phyloP scores from a whole-genome alignment of 345 rosid genomes.

The Moringa oleifera region DNA sequence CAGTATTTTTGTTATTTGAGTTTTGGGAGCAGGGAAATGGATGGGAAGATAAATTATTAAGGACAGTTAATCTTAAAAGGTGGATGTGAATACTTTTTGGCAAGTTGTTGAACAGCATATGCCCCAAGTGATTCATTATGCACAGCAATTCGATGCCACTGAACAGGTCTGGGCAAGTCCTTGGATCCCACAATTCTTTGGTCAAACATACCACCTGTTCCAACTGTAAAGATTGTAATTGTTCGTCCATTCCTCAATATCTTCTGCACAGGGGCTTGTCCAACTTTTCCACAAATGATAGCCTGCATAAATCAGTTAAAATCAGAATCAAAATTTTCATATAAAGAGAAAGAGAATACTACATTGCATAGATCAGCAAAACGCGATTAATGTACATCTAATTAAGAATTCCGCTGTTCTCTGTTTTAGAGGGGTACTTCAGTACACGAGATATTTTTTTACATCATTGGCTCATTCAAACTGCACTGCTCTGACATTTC shows the following conservation, averaged over 20 bases:
- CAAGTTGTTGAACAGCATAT: slow-evolving; percentile 77
- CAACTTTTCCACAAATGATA: slow-evolving; percentile 84
- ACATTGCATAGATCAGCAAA: not conserved
- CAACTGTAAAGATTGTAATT: slow-evolving; percentile 83
- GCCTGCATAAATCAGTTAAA: slow-evolving; percentile 43
- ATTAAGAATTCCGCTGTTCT: no score
- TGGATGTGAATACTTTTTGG: slow-evolving; percentile 50
- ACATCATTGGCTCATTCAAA: no score
- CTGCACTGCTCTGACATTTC: no score
- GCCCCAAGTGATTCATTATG: slow-evolving; percentile 73
- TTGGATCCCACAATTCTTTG: slow-evolving; percentile 53
- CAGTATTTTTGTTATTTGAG: not conserved
- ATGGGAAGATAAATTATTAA: not conserved
- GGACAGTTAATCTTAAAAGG: not conserved
- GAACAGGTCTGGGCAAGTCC: slow-evolving; percentile 74
- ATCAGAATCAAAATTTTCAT: slow-evolving; percentile 3
- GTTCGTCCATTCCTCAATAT: slow-evolving; percentile 84
- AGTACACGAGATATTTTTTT: no score
- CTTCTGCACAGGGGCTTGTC: slow-evolving; percentile 87
- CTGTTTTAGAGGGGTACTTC: no score
- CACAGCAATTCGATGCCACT: slow-evolving; percentile 96
- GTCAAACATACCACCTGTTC: slow-evolving; percentile 94
- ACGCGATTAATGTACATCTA: no score
- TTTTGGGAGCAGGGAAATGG: not conserved
- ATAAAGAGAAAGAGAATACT: not conserved